phyloP scores from a whole-genome alignment of 1,284 basidiomycete genomes.

The Rhodofomes roseus region DNA sequence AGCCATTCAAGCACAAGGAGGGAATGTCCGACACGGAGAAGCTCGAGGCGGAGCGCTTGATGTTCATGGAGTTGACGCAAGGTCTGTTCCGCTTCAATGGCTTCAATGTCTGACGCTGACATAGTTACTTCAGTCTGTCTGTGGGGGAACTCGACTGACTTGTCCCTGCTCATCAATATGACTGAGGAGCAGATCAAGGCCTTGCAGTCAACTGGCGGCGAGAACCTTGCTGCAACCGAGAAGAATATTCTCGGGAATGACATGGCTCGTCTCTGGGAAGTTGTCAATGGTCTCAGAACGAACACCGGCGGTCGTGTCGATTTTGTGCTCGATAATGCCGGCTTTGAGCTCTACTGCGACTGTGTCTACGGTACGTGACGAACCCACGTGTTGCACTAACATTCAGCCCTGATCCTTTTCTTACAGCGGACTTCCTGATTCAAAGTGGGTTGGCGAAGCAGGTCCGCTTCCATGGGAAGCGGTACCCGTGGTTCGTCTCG shows the following conservation, averaged over 20 bases:
- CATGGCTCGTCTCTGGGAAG: conserved; percentile 78
- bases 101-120: not conserved
- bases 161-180: conserved; percentile 97
- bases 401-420: not conserved
- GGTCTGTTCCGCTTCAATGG: conserved; percentile 18
- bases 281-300: conserved; percentile 65
- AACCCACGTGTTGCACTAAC: not conserved
- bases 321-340: conserved; percentile 87
- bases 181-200: conserved; percentile 98
- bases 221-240: conserved; percentile 92
- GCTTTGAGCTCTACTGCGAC: conserved; percentile 96
- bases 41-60: conserved; percentile 77
- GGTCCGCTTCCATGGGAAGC: conserved; percentile 92
- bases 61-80: conserved; percentile 96
- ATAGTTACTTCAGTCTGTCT: conserved; percentile 63
- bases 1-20: conserved; percentile 71
- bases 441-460: conserved; percentile 86
- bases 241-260: conserved; percentile 94
- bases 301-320: conserved; percentile 83
- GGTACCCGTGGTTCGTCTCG: conserved; percentile 92
- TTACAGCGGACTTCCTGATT: conserved; percentile 80
- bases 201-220: conserved; percentile 95
- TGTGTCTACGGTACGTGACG: conserved; percentile 79
- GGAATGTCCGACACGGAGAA: conserved; percentile 55
- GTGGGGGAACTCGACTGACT: conserved; percentile 96